Percentiles rank a stretch among this genome's conserved stretches.
Conservation (phyloP, 306 rosid species). For the Lagenaria siceraria region DNA sequence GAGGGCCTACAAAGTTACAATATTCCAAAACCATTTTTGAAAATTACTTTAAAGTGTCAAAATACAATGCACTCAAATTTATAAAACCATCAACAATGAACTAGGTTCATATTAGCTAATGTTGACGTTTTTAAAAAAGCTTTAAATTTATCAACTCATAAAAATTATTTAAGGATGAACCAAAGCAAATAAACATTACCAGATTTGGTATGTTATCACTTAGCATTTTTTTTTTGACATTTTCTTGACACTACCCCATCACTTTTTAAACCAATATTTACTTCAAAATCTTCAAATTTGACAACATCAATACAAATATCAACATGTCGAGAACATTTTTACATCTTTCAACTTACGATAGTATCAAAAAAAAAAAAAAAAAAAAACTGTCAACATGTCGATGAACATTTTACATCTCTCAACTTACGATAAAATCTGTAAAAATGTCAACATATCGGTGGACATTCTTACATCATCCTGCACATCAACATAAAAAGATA, state of each 20-base stretch:
- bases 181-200: background rate
- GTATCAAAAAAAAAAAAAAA: background rate
- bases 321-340: background rate
- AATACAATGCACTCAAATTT: background rate
- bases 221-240: background rate
- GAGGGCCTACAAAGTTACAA: background rate
- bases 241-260: background rate
- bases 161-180: background rate
- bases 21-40: background rate
- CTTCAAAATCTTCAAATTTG: background rate
- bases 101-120: no score
- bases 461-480: background rate
- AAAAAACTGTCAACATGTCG: no score
- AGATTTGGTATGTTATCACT: background rate
- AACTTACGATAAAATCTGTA: no score
- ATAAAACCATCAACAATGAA: background rate
- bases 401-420: background rate
- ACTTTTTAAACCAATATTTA: background rate
- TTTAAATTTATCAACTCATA: background rate
- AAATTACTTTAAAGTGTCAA: background rate
- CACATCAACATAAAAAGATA: slow-evolving; percentile 2
- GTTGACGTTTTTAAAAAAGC: background rate
- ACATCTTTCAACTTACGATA: background rate
- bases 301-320: background rate
- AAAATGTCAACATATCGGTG: background rate